A percentile compares a stretch with the other conserved stretches of the same genome.
phyloP scores from a whole-genome alignment of 139 green algal species.

The Ettlia oleoabundans region DNA sequence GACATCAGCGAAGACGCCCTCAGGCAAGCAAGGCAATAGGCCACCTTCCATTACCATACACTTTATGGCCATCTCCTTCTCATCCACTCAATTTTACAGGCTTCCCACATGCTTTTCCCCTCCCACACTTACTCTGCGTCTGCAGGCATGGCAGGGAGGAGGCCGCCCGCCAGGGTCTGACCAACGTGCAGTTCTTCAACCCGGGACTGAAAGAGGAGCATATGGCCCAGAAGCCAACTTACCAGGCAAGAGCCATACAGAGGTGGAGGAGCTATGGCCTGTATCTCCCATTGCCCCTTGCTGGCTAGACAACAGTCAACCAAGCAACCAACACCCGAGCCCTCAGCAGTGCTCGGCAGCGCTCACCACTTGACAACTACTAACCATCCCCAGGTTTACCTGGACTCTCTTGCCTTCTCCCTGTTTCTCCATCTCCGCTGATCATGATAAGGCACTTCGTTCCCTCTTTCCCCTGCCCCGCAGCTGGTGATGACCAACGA shows the following conservation, averaged over 20 bases:
- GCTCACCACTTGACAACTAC: no score
- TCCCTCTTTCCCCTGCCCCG: not conserved
- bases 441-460: not conserved
- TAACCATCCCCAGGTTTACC: no score
- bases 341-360: no score
- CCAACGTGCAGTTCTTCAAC: constrained; percentile 37
- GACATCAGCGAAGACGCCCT: constrained; percentile 40
- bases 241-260: constrained; percentile 31
- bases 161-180: constrained; percentile 1
- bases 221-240: constrained; percentile 24
- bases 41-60: no score
- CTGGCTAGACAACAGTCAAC: no score
- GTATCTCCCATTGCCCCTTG: not conserved
- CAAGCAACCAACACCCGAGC: no score
- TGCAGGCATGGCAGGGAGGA: constrained; percentile 3
- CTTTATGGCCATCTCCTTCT: no score
- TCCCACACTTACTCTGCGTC: no score
- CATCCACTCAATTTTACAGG: no score
- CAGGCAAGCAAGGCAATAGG: not conserved
- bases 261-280: not conserved
- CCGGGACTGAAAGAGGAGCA: constrained; percentile 30
- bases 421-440: no score
- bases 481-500: constrained; percentile 44
- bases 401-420: no score
- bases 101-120: no score